Evolutionary conservation across 1,284 basidiomycete genomes (phyloP).

Genomic region (Rhodotorula sp.): DNA sequence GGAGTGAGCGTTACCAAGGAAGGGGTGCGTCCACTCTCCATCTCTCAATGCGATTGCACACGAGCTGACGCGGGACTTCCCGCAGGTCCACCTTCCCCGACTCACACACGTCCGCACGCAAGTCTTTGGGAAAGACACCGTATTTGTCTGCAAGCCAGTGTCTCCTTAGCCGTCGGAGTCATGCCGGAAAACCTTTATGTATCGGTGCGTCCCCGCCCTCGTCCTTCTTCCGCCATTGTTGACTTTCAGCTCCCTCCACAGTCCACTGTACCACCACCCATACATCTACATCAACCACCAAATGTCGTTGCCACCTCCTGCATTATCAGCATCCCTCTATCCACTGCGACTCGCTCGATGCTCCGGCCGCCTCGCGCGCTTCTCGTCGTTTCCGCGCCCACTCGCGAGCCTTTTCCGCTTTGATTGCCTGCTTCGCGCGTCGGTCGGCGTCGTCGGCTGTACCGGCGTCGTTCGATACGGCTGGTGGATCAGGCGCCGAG

Average conservation of each 20-base stretch:
- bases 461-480: neutral
- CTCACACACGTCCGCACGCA: slow-evolving; percentile 44
- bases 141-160: slow-evolving; percentile 44
- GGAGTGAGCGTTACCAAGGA: slow-evolving; percentile 59
- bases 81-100: slow-evolving; percentile 17
- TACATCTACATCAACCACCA: too few species aligned
- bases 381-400: slow-evolving; percentile 26
- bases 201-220: too few species aligned
- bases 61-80: neutral
- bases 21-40: slow-evolving; percentile 28
- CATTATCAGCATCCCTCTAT: too few species aligned
- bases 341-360: neutral
- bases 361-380: slow-evolving; percentile 1
- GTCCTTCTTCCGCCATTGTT: too few species aligned
- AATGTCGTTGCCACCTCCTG: too few species aligned
- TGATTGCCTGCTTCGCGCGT: slow-evolving; percentile 1
- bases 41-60: neutral
- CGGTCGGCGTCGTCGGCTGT: neutral
- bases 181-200: too few species aligned
- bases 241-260: too few species aligned
- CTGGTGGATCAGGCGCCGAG: neutral
- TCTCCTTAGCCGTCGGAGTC: neutral
- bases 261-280: too few species aligned
- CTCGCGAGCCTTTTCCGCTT: slow-evolving; percentile 8
- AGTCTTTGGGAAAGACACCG: slow-evolving; percentile 45